phyloP scores from a whole-genome alignment of 2,329 filamentous ascomycete genomes.

The Aspergillaceae sp. region DNA sequence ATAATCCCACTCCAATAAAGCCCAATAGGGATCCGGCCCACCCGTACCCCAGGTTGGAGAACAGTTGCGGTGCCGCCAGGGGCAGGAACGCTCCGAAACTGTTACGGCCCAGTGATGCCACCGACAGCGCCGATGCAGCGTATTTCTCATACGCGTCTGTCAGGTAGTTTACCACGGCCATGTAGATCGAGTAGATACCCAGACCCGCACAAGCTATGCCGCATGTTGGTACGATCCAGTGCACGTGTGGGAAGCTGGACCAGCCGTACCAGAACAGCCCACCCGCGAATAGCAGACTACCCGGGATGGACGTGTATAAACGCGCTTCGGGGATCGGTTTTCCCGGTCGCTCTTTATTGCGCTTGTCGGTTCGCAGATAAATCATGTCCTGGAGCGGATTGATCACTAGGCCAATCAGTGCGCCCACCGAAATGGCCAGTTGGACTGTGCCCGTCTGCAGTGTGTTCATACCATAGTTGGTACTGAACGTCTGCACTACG shows the following conservation, averaged over 20 bases:
- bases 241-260: slow-evolving; percentile 16
- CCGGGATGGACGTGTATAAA: slow-evolving; percentile 35
- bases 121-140: slow-evolving; percentile 40
- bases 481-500: slow-evolving; percentile 33
- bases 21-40: slow-evolving; percentile 39
- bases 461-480: slow-evolving; percentile 29
- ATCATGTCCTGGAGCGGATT: slow-evolving; percentile 32
- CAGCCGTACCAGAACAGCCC: slow-evolving; percentile 32
- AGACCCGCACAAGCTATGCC: slow-evolving; percentile 31
- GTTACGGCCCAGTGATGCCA: slow-evolving; percentile 39
- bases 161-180: slow-evolving; percentile 43
- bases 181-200: slow-evolving; percentile 37
- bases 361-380: slow-evolving; percentile 14
- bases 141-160: slow-evolving; percentile 43
- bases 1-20: slow-evolving; percentile 34
- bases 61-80: slow-evolving; percentile 34
- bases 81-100: slow-evolving; percentile 41
- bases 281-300: slow-evolving; percentile 28
- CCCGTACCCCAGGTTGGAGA: slow-evolving; percentile 32
- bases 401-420: slow-evolving; percentile 33
- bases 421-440: slow-evolving; percentile 35
- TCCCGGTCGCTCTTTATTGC: slow-evolving; percentile 29
- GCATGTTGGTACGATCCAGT: slow-evolving; percentile 28
- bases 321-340: slow-evolving; percentile 36
- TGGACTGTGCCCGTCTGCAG: slow-evolving; percentile 33